Evolutionary conservation across 192 early-diverging fungal species (phyloP).

Genomic region (Umbelopsis ramanniana): DNA sequence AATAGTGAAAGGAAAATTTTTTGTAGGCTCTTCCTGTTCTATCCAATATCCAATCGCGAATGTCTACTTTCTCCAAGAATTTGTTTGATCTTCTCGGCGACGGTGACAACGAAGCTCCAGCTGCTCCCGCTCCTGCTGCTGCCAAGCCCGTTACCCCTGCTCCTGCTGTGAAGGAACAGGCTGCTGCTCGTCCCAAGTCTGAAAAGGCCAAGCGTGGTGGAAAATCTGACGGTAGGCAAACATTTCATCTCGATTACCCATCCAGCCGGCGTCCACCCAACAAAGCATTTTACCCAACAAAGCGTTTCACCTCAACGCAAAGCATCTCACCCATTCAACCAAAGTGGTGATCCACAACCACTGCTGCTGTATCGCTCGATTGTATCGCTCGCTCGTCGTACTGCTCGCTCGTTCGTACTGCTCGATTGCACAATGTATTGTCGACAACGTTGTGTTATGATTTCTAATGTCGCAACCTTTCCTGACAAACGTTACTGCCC

Average conservation of each 20-base stretch:
- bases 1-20: constrained; percentile 21
- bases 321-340: no score
- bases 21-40: constrained; percentile 19
- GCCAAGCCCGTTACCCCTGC: constrained; percentile 19
- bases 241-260: background rate
- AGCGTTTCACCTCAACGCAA: no score
- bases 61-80: constrained; percentile 67
- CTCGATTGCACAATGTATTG: no score
- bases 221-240: constrained; percentile 20
- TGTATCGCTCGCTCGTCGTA: no score
- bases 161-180: constrained; percentile 35
- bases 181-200: constrained; percentile 31
- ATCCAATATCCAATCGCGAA: constrained; percentile 31
- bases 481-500: no score
- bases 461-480: no score
- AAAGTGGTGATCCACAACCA: no score
- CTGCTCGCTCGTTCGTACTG: no score
- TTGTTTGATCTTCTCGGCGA: constrained; percentile 72
- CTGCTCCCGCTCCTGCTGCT: constrained; percentile 18
- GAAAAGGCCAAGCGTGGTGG: constrained; percentile 40
- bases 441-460: no score
- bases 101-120: constrained; percentile 43
- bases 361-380: no score
- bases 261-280: background rate
- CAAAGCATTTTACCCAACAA: background rate